Conservation (phyloP, 805 yeast genomes). For the Wickerhamiella siamensis region DNA sequence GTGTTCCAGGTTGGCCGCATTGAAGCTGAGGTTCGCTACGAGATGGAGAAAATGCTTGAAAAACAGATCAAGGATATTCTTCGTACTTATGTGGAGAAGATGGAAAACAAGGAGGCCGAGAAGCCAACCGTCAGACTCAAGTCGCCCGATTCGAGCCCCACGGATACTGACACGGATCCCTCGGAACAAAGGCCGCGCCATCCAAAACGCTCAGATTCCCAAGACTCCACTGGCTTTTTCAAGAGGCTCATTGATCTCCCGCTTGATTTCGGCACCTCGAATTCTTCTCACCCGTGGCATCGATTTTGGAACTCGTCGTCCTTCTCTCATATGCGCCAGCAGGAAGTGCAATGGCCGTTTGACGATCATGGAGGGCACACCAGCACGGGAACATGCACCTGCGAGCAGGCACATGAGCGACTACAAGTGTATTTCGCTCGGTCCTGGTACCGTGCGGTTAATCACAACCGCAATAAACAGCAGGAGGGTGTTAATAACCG, state of each 20-base stretch:
- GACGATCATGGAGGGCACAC: conserved; percentile 25
- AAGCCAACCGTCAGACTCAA: neutral
- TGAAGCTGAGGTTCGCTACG: conserved; percentile 13
- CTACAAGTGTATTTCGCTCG: conserved; percentile 37
- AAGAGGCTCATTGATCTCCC: conserved; percentile 1
- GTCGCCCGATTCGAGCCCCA: neutral
- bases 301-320: neutral
- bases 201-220: neutral
- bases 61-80: conserved; percentile 10
- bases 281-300: neutral
- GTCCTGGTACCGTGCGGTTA: conserved; percentile 61
- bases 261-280: conserved; percentile 1
- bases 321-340: neutral
- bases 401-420: conserved; percentile 24
- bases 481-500: conserved; percentile 26
- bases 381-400: conserved; percentile 11
- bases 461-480: conserved; percentile 22
- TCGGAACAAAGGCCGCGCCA: neutral
- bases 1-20: conserved; percentile 47
- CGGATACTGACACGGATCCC: neutral
- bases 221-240: neutral
- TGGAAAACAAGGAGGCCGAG: neutral
- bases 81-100: conserved; percentile 1
- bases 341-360: conserved; percentile 13
- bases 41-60: conserved; percentile 10